These are phyloP conservation scores for Neltuma alba DNA, from an alignment of 306 rosid species.

Conservation along the genomic window DNA sequence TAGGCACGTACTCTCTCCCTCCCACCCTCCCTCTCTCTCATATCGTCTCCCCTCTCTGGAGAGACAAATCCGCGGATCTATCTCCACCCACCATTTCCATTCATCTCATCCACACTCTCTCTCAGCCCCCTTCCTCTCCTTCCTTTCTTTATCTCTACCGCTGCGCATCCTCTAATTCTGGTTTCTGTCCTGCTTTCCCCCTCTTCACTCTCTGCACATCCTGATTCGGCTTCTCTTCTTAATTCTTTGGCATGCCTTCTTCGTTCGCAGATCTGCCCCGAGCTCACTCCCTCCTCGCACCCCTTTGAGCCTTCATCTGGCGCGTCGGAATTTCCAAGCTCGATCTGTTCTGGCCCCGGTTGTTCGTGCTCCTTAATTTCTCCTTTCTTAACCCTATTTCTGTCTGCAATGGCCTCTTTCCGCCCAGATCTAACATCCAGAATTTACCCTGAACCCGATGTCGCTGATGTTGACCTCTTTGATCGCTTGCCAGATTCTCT, in stretches of 20 bases:
- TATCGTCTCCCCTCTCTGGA: neutral
- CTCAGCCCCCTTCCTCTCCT: neutral
- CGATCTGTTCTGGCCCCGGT: slow-evolving; percentile 13
- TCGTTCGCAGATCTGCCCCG: slow-evolving; percentile 24
- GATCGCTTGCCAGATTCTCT: slow-evolving; percentile 84
- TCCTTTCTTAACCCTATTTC: neutral
- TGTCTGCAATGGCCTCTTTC: slow-evolving; percentile 46
- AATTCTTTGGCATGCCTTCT: slow-evolving; percentile 12
- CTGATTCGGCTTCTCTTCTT: neutral
- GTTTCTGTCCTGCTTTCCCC: neutral
- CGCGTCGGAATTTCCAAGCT: slow-evolving; percentile 1
- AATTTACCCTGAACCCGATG: slow-evolving; percentile 58
- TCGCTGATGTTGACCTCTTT: slow-evolving; percentile 59
- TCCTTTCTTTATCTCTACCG: slow-evolving; percentile 7
- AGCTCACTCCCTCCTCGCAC: neutral
- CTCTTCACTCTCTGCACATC: neutral
- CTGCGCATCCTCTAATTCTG: neutral
- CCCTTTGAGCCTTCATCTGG: neutral
- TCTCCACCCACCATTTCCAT: slow-evolving; percentile 48
- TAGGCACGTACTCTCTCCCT: neutral
- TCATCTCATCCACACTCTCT: neutral
- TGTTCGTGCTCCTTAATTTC: neutral
- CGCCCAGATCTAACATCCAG: slow-evolving; percentile 63
- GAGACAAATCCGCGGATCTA: slow-evolving; percentile 56
- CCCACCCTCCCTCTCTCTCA: neutral